These are phyloP conservation scores for Glarea lozoyensis DNA, from an alignment of 495 filamentous ascomycete genomes.

Conservation along the genomic window DNA sequence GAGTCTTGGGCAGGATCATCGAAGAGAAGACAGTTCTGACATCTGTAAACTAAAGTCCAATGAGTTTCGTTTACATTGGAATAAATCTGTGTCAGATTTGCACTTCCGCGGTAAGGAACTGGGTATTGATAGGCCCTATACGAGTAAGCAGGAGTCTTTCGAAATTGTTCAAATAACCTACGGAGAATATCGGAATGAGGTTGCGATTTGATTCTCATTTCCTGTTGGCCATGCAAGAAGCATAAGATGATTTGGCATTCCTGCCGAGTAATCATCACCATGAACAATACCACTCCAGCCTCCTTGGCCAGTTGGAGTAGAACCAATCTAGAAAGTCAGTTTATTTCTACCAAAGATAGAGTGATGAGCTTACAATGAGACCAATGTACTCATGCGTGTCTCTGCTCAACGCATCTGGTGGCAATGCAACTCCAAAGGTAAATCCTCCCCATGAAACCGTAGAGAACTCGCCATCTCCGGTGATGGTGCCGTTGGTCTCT, in stretches of 20 bases:
- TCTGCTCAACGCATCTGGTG: slow-evolving; percentile 36
- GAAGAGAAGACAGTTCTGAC: slow-evolving; percentile 54
- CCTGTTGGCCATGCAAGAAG: slow-evolving; percentile 44
- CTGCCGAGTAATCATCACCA: slow-evolving; percentile 36
- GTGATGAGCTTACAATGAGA: slow-evolving; percentile 31
- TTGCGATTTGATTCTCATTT: slow-evolving; percentile 37
- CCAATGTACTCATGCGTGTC: slow-evolving; percentile 53
- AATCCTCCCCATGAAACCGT: slow-evolving; percentile 25
- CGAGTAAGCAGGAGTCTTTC: slow-evolving; percentile 3
- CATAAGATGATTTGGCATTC: slow-evolving; percentile 50
- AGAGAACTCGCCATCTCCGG: slow-evolving; percentile 12
- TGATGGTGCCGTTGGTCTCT: slow-evolving; percentile 9
- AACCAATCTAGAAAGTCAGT: slow-evolving; percentile 16
- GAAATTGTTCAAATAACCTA: slow-evolving; percentile 9
- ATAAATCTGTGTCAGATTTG: slow-evolving; percentile 48
- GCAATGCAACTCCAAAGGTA: slow-evolving; percentile 48
- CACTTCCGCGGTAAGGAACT: slow-evolving; percentile 47
- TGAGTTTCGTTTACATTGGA: slow-evolving; percentile 40
- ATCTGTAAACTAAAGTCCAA: slow-evolving; percentile 53
- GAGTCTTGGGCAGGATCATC: slow-evolving; percentile 35
- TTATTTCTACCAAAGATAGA: slow-evolving; percentile 17
- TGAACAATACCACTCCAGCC: slow-evolving; percentile 43
- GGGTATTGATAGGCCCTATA: slow-evolving; percentile 45
- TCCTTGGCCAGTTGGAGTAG: slow-evolving; percentile 24
- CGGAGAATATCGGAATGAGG: slow-evolving; percentile 46